Evolutionary conservation across 495 filamentous ascomycete species (phyloP).

Genomic region (Aspergillus cristatus): DNA sequence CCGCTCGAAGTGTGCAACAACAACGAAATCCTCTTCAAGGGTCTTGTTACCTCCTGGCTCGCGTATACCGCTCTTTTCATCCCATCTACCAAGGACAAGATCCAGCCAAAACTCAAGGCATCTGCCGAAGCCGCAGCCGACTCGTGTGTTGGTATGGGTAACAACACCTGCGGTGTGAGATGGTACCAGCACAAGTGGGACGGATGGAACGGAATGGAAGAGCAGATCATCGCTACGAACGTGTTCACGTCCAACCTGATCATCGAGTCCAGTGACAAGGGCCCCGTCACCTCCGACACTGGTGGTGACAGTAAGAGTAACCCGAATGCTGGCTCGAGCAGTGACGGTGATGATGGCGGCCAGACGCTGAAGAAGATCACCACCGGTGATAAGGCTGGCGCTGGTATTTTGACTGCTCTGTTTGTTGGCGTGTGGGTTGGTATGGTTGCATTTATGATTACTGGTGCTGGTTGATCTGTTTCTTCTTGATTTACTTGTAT

Average conservation of each 20-base stretch:
- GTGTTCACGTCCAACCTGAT: constrained; percentile 34
- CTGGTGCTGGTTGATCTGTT: constrained; percentile 4
- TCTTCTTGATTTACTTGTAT: no score
- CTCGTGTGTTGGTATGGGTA: constrained; percentile 51
- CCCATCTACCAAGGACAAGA: constrained; percentile 46
- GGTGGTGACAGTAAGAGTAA: constrained; percentile 28
- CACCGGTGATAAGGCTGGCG: constrained; percentile 47
- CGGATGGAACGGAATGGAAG: constrained; percentile 49
- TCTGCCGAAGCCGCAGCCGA: constrained; percentile 58
- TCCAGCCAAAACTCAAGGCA: constrained; percentile 53
- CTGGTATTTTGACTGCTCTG: constrained; percentile 50
- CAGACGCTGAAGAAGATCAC: constrained; percentile 30
- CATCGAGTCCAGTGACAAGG: constrained; percentile 1
- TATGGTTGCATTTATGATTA: constrained; percentile 13
- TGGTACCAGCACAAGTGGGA: constrained; percentile 60
- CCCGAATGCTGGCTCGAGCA: constrained; percentile 11
- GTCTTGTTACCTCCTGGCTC: constrained; percentile 56
- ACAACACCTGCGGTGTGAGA: constrained; percentile 55
- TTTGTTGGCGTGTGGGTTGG: constrained; percentile 30
- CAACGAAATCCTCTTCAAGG: constrained; percentile 63
- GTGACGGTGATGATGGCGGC: constrained; percentile 6
- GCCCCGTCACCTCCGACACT: constrained; percentile 17
- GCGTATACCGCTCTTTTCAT: constrained; percentile 50
- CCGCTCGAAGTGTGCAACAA: constrained; percentile 45
- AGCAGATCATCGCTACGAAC: constrained; percentile 45